Evolutionary conservation across 805 yeast species (phyloP), one percentile per base, ranked within the genome.

Genomic region (Suhomyces pyralidae): DNA sequence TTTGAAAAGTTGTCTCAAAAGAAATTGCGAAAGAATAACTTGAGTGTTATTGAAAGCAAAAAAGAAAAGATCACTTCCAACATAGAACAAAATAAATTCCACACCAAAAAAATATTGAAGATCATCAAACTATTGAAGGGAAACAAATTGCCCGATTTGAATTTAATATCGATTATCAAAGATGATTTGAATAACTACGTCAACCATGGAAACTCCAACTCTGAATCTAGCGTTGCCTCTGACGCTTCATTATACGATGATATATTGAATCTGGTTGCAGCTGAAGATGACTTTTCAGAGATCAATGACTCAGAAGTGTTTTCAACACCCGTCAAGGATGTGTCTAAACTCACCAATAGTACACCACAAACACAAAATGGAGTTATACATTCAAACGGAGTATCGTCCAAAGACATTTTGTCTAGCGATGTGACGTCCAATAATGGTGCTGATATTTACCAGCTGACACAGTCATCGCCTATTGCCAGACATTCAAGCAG

Each of bases 211-310:
- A 26, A 38, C 24, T 19, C 48, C 40, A 69, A 68, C 49, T 75
- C 70, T 40, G 78, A 74, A 34, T 71, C 74, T 10, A 74, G 67
- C 46, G 69, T 68, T 47, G 57, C 66, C 5, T 69, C 66, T 53
- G 79, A 74, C 54, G 73, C 70, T 9, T 63, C 74, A 8, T 61
- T 75, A 38, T 76, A 74, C 55, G 80, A 76, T 51, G 79, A 76
- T 50, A 64, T 76, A n/a, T 60, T 70, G 48, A 67, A 61, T 28
- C 60, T 57, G 60, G 49, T 53, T 22, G 22, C 51, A 8, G 45
- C 38, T 7, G 57, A 54, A 15, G 60, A 55, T 25, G 58, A 54
- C 17, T 57, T 48, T 45, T 36, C 49, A 24, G 54, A 52, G 10
- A 44, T 49, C 20, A 49, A 57, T 45, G 60, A 57, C 22, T 55